Percentiles rank a stretch among this genome's conserved stretches.
These are phyloP conservation scores for Teratosphaeria epicoccoides DNA, from an alignment of 2,329 filamentous ascomycete species.

Conservation along the genomic window DNA sequence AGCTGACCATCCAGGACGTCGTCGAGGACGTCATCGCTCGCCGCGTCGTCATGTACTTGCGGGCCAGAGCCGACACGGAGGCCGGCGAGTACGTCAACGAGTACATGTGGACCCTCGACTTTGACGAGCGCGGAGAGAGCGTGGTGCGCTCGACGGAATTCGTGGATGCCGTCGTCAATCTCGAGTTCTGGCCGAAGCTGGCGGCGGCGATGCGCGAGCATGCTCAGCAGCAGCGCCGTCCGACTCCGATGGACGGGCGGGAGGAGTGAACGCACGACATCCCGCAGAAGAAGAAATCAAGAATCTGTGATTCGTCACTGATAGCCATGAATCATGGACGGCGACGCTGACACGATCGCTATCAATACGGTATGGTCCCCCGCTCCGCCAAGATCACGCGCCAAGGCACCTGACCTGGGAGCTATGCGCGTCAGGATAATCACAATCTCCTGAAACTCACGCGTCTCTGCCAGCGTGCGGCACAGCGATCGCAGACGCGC, in stretches of 20 bases:
- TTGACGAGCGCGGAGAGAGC: constrained; percentile 9
- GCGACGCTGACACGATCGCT: background rate
- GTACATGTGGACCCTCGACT: constrained; percentile 15
- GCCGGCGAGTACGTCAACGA: constrained; percentile 14
- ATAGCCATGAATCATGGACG: background rate
- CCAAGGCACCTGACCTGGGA: too few relatives aligned
- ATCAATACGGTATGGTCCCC: too few relatives aligned
- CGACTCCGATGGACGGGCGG: background rate
- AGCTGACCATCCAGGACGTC: constrained; percentile 21
- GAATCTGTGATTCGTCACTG: too few relatives aligned
- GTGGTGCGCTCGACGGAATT: constrained; percentile 12
- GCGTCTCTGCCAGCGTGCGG: background rate
- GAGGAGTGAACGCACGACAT: background rate
- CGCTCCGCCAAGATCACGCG: too few relatives aligned
- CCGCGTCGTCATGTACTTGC: constrained; percentile 25
- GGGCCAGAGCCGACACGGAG: constrained; percentile 23
- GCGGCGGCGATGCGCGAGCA: constrained; percentile 5
- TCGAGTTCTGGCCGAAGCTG: constrained; percentile 14
- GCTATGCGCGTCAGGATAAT: background rate
- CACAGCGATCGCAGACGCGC: background rate
- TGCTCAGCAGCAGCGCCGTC: background rate
- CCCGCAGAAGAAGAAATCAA: background rate
- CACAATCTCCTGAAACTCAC: background rate
- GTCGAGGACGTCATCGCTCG: constrained; percentile 20
- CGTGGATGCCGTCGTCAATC: constrained; percentile 11